phyloP scores from a whole-genome alignment of 2,329 filamentous ascomycete species.

The Huntiella abstrusa region DNA sequence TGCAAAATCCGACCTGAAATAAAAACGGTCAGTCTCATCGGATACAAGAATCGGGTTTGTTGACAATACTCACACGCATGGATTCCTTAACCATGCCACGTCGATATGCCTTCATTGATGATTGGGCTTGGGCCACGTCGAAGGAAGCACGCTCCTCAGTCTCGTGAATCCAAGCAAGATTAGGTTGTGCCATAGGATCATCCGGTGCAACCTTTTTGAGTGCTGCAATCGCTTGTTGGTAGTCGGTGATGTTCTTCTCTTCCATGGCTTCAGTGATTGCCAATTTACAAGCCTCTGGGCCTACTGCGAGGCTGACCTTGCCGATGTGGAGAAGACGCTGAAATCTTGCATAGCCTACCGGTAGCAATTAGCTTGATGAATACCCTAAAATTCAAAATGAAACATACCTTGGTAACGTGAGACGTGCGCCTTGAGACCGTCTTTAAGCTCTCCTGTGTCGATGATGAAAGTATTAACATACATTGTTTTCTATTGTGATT shows the following conservation, averaged over 20 bases:
- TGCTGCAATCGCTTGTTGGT: slow-evolving; percentile 47
- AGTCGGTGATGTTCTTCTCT: slow-evolving; percentile 54
- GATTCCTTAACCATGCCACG: too few relatives aligned
- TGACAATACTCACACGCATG: too few relatives aligned
- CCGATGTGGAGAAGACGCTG: slow-evolving; percentile 72
- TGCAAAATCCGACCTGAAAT: slow-evolving; percentile 68
- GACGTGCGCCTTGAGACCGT: slow-evolving; percentile 82
- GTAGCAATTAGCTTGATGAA: neutral
- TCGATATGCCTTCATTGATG: slow-evolving; percentile 19
- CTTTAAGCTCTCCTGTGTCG: slow-evolving; percentile 53
- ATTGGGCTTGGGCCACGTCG: neutral
- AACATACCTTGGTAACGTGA: slow-evolving; percentile 63
- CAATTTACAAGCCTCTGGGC: slow-evolving; percentile 60
- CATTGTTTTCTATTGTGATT: too few relatives aligned
- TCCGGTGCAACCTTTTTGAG: slow-evolving; percentile 44
- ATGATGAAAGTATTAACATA: neutral
- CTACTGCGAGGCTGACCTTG: slow-evolving; percentile 53
- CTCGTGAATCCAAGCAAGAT: neutral
- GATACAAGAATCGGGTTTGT: too few relatives aligned
- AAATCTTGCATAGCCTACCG: slow-evolving; percentile 56
- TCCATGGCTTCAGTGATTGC: slow-evolving; percentile 59
- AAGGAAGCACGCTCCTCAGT: too few relatives aligned
- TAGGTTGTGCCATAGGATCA: slow-evolving; percentile 30
- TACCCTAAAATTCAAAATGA: too few relatives aligned
- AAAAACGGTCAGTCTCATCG: too few relatives aligned